Evolutionary conservation across 148 eudicot species (phyloP).

Genomic region (Rhododendron ferrugineum): DNA sequence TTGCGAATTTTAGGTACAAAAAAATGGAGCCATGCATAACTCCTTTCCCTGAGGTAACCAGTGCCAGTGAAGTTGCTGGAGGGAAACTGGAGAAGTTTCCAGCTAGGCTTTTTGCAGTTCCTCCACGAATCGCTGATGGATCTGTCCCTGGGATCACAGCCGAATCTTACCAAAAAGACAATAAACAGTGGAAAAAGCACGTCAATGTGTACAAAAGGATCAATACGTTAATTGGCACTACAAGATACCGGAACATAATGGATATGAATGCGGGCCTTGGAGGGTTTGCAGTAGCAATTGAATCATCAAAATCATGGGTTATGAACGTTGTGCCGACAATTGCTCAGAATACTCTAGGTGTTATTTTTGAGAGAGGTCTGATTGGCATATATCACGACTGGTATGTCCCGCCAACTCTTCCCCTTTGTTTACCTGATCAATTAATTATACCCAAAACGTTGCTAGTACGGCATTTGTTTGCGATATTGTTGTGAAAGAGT

Average conservation of each 20-base stretch:
- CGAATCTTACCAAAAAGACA: slow-evolving; percentile 32
- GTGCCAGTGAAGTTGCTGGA: slow-evolving; percentile 3
- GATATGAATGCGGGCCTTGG: no score
- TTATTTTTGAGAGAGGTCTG: slow-evolving; percentile 34
- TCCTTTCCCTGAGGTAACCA: slow-evolving; percentile 12
- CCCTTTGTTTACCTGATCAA: neutral
- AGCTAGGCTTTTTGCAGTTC: slow-evolving; percentile 27
- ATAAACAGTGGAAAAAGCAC: slow-evolving; percentile 31
- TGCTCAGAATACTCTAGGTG: slow-evolving; percentile 31
- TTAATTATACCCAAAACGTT: neutral
- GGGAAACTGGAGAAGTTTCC: slow-evolving; percentile 32
- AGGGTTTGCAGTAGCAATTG: no score
- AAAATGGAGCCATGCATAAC: slow-evolving; percentile 29
- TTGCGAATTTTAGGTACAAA: slow-evolving; percentile 20
- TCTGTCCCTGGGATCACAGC: slow-evolving; percentile 28
- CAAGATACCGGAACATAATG: slow-evolving; percentile 14
- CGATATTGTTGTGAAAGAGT: neutral
- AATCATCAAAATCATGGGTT: slow-evolving; percentile 19
- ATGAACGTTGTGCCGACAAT: slow-evolving; percentile 45
- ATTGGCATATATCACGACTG: slow-evolving; percentile 47
- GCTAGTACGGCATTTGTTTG: neutral
- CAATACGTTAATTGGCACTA: slow-evolving; percentile 27
- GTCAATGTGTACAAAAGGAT: slow-evolving; percentile 28
- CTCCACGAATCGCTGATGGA: slow-evolving; percentile 31
- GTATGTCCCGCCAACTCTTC: slow-evolving; percentile 4